Conservation (phyloP, 2,329 filamentous ascomycete genomes). For the Paracorniculantispora psalliotae region DNA sequence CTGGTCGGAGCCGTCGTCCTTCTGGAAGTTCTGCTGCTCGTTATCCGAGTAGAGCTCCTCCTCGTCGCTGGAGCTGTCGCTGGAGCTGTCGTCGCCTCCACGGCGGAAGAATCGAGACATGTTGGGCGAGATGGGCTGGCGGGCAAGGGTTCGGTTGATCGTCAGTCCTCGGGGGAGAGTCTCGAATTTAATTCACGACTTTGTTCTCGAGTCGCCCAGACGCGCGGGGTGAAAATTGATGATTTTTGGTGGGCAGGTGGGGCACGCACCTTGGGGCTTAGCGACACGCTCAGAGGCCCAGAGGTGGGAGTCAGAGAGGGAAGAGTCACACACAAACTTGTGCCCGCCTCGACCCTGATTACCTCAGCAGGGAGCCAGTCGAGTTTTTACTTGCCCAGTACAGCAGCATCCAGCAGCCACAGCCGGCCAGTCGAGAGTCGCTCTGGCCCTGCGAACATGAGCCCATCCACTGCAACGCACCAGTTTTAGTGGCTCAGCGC, state of each 20-base stretch:
- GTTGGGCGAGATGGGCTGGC: slow-evolving; percentile 33
- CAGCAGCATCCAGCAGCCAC: too few species aligned
- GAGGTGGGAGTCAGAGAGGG: neutral
- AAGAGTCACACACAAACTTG: slow-evolving; percentile 11
- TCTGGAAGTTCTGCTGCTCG: slow-evolving; percentile 58
- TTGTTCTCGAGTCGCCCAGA: slow-evolving; percentile 18
- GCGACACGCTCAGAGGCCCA: slow-evolving; percentile 20
- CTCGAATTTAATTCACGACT: slow-evolving; percentile 9
- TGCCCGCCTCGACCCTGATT: slow-evolving; percentile 14
- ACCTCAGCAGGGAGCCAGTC: slow-evolving; percentile 10
- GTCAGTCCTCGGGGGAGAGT: slow-evolving; percentile 10
- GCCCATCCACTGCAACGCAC: neutral
- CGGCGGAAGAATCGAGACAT: slow-evolving; percentile 96
- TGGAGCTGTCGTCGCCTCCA: slow-evolving; percentile 85
- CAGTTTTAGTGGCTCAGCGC: neutral
- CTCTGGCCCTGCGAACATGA: neutral
- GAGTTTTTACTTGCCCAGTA: neutral
- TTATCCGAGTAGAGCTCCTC: slow-evolving; percentile 86
- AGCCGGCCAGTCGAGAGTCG: too few species aligned
- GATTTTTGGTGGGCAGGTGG: slow-evolving; percentile 40
- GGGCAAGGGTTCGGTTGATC: neutral
- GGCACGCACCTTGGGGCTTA: slow-evolving; percentile 35
- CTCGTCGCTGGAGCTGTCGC: slow-evolving; percentile 92
- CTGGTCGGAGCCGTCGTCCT: slow-evolving; percentile 49
- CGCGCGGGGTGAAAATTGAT: slow-evolving; percentile 30